These are phyloP conservation scores for Paulinella micropora DNA, from an alignment of 78 protist genomes.

Conservation along the genomic window DNA sequence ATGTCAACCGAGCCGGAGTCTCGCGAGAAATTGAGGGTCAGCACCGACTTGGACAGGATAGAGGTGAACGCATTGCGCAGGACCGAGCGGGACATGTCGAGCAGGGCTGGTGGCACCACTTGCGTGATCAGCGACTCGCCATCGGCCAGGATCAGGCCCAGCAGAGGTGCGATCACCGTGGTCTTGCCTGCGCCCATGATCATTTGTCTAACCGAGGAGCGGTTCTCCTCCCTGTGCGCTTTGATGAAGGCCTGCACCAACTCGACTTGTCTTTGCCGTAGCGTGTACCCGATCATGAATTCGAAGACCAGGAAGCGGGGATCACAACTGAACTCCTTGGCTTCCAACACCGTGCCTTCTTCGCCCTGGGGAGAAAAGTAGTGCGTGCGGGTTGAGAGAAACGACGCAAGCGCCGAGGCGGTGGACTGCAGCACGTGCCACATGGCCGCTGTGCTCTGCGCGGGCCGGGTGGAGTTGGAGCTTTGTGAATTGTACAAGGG, in stretches of 20 bases:
- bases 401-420: neutral
- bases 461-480: neutral
- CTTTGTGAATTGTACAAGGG: neutral
- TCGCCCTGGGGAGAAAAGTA: too few species aligned
- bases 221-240: neutral
- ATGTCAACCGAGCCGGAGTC: neutral
- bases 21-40: slow-evolving; percentile 44
- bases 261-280: slow-evolving; percentile 28
- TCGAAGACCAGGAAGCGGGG: slow-evolving; percentile 19
- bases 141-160: slow-evolving; percentile 38
- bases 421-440: neutral
- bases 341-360: neutral
- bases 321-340: neutral
- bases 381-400: neutral
- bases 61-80: slow-evolving; percentile 39
- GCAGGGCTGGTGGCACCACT: slow-evolving; percentile 48
- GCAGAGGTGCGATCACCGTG: slow-evolving; percentile 46
- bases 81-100: slow-evolving; percentile 40
- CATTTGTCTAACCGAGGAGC: slow-evolving; percentile 30
- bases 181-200: slow-evolving; percentile 62
- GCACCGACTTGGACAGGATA: slow-evolving; percentile 42
- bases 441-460: neutral
- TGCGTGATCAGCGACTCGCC: slow-evolving; percentile 33
- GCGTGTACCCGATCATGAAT: neutral
- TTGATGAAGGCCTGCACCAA: slow-evolving; percentile 13